These are phyloP conservation scores for Vanrija humicola DNA, from an alignment of 1,284 basidiomycete genomes.

Conservation along the genomic window DNA sequence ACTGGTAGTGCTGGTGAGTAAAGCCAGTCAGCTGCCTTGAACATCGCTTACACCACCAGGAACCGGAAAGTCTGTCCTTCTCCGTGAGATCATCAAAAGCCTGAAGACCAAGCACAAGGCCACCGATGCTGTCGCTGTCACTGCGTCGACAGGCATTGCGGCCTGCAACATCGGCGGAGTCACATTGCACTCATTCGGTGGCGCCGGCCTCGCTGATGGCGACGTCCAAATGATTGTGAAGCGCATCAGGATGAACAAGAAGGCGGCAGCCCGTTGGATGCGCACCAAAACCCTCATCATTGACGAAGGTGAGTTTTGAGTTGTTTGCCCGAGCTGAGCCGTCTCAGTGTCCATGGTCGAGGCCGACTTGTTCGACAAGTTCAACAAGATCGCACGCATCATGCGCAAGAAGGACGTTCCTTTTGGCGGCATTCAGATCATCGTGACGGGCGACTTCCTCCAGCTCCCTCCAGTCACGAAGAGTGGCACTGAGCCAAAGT, in stretches of 20 bases:
- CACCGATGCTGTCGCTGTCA: conserved; percentile 68
- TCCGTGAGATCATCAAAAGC: conserved; percentile 78
- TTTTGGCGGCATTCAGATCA: conserved; percentile 94
- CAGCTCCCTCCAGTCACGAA: conserved; percentile 90
- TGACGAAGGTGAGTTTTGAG: conserved; percentile 69
- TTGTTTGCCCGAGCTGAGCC: not conserved
- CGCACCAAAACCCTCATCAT: conserved; percentile 79
- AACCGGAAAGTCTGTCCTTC: conserved; percentile 89
- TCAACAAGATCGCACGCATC: conserved; percentile 45
- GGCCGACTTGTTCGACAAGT: conserved; percentile 61
- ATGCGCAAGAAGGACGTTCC: conserved; percentile 62
- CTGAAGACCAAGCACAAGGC: conserved; percentile 56
- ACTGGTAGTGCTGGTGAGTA: conserved; percentile 88
- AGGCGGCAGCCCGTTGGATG: conserved; percentile 65
- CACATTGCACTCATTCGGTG: conserved; percentile 88
- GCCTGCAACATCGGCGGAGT: conserved; percentile 90
- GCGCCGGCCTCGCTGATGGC: conserved; percentile 80
- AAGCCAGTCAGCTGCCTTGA: not conserved
- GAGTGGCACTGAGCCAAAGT: conserved; percentile 53
- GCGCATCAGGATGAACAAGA: conserved; percentile 69
- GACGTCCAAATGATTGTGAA: conserved; percentile 59
- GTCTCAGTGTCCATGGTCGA: conserved; percentile 92
- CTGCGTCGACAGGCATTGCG: conserved; percentile 86
- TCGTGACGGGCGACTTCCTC: conserved; percentile 93
- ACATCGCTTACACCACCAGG: conserved; percentile 52